These are phyloP conservation scores for Jatropha curcas DNA, from an alignment of 345 rosid species.

Conservation along the genomic window DNA sequence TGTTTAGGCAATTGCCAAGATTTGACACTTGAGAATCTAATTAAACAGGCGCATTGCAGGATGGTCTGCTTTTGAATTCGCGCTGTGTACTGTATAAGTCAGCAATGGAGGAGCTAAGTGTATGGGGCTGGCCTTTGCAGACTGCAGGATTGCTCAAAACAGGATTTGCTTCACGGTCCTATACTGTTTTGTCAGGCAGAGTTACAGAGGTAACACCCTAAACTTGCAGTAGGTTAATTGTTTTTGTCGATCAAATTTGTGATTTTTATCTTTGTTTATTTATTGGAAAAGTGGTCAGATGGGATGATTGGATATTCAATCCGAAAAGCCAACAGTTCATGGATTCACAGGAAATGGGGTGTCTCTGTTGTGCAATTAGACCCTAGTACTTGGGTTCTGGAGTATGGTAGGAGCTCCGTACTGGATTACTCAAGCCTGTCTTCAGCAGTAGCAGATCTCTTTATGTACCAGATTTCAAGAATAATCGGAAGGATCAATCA, in stretches of 20 bases:
- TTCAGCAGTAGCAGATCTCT: conserved; percentile 45
- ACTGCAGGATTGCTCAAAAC: conserved; percentile 65
- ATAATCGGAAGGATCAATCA: conserved; percentile 27
- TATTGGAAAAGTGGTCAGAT: conserved; percentile 57
- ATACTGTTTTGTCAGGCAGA: conserved; percentile 72
- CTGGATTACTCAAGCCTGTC: conserved; percentile 49
- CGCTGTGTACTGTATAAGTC: conserved; percentile 72
- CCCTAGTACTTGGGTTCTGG: conserved; percentile 77
- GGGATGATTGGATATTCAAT: conserved; percentile 49
- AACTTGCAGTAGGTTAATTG: neutral
- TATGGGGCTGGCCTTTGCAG: conserved; percentile 99
- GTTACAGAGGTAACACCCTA: conserved; percentile 61
- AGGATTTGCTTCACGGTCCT: conserved; percentile 53
- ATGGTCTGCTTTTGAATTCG: conserved; percentile 57
- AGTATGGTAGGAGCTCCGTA: conserved; percentile 54
- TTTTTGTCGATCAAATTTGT: neutral
- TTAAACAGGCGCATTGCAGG: conserved; percentile 32
- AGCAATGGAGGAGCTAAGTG: conserved; percentile 66
- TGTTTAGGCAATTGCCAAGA: neutral
- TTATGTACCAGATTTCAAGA: conserved; percentile 32
- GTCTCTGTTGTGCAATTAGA: conserved; percentile 63
- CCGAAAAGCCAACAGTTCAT: conserved; percentile 52
- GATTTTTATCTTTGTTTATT: neutral
- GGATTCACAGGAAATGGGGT: conserved; percentile 57
- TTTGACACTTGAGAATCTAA: neutral